Conservation (phyloP, 225 moss, liverwort and hornwort species). For the Thuidium tamariscinum region DNA sequence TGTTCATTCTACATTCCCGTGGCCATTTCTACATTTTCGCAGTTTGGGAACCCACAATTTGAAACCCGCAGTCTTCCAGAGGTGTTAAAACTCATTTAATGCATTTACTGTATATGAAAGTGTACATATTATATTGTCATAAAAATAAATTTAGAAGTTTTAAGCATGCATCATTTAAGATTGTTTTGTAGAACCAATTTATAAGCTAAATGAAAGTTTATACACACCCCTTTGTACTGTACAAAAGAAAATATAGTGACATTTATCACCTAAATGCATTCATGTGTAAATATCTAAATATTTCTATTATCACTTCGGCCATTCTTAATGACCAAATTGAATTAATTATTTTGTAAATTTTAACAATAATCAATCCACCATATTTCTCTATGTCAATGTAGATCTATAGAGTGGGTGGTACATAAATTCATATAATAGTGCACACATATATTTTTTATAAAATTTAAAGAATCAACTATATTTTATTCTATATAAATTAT, state of each 20-base stretch:
- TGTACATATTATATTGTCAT: too few species aligned
- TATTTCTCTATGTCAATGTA: neutral
- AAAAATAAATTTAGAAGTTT: neutral
- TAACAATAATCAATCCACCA: neutral
- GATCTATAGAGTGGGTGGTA: neutral
- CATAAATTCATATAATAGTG: neutral
- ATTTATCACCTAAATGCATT: neutral
- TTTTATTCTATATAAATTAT: neutral
- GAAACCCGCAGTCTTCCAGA: too few species aligned
- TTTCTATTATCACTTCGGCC: neutral
- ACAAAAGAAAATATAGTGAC: neutral
- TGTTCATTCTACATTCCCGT: too few species aligned
- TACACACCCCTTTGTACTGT: rapidly evolving
- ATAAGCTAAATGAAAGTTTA: neutral
- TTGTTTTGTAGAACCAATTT: neutral
- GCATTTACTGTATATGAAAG: neutral
- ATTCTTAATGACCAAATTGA: neutral
- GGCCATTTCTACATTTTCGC: too few species aligned
- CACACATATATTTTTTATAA: neutral
- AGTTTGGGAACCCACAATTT: too few species aligned
- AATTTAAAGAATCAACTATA: neutral
- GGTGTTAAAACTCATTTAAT: too few species aligned
- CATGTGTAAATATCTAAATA: neutral
- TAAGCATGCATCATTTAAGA: neutral
- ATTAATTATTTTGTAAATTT: neutral